Evolutionary conservation across 805 yeast species (phyloP).

Genomic region (Pichia californica): DNA sequence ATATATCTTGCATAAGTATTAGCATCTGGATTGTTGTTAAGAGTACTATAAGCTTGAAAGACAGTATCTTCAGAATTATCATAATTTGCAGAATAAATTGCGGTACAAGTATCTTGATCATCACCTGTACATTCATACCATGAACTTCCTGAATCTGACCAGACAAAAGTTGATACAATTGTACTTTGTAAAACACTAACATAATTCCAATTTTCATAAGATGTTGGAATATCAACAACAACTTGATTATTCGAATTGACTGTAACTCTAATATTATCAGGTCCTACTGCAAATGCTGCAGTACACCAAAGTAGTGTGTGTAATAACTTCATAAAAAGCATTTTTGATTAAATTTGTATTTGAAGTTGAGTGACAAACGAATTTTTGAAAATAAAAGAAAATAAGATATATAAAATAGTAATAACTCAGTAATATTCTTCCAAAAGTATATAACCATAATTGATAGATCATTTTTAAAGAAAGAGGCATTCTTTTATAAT

Average conservation of each 20-base stretch:
- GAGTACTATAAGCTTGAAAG: slow-evolving; percentile 9
- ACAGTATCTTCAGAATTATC: slow-evolving; percentile 3
- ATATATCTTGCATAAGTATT: slow-evolving; percentile 10
- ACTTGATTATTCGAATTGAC: slow-evolving; percentile 1
- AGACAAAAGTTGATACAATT: not conserved
- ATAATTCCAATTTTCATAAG: slow-evolving; percentile 3
- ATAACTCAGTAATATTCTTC: no score
- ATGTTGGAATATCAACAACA: slow-evolving; percentile 13
- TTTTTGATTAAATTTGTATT: not conserved
- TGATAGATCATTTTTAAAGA: no score
- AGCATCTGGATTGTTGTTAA: not conserved
- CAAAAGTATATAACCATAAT: no score
- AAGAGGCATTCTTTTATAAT: no score
- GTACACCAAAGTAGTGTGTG: not conserved
- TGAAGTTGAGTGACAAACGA: no score
- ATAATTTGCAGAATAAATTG: not conserved
- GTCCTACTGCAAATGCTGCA: not conserved
- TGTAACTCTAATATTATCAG: not conserved
- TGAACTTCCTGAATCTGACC: slow-evolving; percentile 7
- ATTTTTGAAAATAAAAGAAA: no score
- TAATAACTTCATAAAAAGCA: not conserved
- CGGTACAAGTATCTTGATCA: slow-evolving; percentile 1
- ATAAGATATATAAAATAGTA: no score
- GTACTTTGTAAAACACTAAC: slow-evolving; percentile 5
- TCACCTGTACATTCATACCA: slow-evolving; percentile 8